These are phyloP conservation scores for Tricholoma sp. DNA, from an alignment of 768 basidiomycete genomes.

Conservation along the genomic window DNA sequence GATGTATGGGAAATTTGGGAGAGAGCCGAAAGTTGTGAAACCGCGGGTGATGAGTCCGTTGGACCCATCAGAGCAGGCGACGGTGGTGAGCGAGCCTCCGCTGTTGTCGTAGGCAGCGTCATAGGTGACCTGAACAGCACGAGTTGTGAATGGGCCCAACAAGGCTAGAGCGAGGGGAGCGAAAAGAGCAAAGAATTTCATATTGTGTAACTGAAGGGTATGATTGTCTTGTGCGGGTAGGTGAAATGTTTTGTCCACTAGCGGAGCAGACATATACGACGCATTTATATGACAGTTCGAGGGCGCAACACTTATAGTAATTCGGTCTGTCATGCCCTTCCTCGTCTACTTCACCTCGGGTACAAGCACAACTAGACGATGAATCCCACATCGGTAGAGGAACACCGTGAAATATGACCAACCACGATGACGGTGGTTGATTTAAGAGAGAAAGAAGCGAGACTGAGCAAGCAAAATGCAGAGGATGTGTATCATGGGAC, in stretches of 20 bases:
- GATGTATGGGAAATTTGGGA: slow-evolving; percentile 58
- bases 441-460: neutral
- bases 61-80: slow-evolving; percentile 44
- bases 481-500: neutral
- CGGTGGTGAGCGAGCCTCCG: slow-evolving; percentile 31
- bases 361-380: neutral
- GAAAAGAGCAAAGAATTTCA: slow-evolving; percentile 28
- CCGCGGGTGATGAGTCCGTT: slow-evolving; percentile 43
- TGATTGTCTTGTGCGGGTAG: neutral
- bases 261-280: neutral
- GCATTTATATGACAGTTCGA: neutral
- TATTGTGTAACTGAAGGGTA: slow-evolving; percentile 6
- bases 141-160: slow-evolving; percentile 1
- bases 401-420: neutral
- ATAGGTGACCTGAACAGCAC: slow-evolving; percentile 21
- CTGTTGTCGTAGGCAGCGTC: slow-evolving; percentile 48
- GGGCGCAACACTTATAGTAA: neutral
- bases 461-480: neutral
- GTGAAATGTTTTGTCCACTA: neutral
- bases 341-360: neutral
- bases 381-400: slow-evolving; percentile 2
- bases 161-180: slow-evolving; percentile 17
- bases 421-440: neutral
- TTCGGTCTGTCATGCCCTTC: neutral
- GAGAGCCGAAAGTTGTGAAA: slow-evolving; percentile 43